Evolutionary conservation across 805 yeast species (phyloP).

Genomic region (Lachancea thermotolerans): DNA sequence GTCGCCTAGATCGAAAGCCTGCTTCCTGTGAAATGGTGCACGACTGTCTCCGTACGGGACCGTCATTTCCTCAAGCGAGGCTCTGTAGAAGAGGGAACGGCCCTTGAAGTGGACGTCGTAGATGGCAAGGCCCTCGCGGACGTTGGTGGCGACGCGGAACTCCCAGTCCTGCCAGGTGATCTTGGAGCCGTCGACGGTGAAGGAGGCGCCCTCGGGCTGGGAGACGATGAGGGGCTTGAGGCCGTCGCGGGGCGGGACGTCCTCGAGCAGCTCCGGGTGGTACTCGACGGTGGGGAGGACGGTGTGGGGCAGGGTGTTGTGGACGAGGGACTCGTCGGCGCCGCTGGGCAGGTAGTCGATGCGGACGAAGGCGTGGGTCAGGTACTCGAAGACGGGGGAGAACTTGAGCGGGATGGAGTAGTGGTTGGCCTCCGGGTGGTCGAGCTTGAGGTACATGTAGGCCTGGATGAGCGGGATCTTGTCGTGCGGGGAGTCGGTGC

Average conservation of each 20-base stretch:
- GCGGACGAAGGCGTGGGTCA: slow-evolving; percentile 54
- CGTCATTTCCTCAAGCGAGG: slow-evolving; percentile 75
- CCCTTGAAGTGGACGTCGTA: slow-evolving; percentile 72
- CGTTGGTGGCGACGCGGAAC: slow-evolving; percentile 61
- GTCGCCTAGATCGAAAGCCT: slow-evolving; percentile 82
- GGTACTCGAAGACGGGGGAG: slow-evolving; percentile 64
- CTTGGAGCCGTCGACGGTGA: slow-evolving; percentile 50
- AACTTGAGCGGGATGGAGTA: slow-evolving; percentile 68
- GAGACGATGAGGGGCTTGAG: slow-evolving; percentile 60
- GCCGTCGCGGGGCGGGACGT: slow-evolving; percentile 39
- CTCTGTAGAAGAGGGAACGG: slow-evolving; percentile 65
- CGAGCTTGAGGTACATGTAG: slow-evolving; percentile 65
- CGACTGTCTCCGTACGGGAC: slow-evolving; percentile 86
- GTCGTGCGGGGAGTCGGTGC: slow-evolving; percentile 61
- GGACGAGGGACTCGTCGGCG: slow-evolving; percentile 47
- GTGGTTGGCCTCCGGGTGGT: slow-evolving; percentile 67
- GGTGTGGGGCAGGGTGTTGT: slow-evolving; percentile 56
- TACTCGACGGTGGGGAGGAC: slow-evolving; percentile 59
- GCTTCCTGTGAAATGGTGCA: slow-evolving; percentile 78
- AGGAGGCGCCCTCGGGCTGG: slow-evolving; percentile 81
- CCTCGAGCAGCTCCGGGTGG: slow-evolving; percentile 63
- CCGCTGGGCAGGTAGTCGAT: slow-evolving; percentile 73
- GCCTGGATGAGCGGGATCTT: slow-evolving; percentile 53
- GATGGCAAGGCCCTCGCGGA: slow-evolving; percentile 73
- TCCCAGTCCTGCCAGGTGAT: slow-evolving; percentile 82